Evolutionary conservation across 495 filamentous ascomycete genomes (phyloP).

Genomic region (Zalerion maritima): DNA sequence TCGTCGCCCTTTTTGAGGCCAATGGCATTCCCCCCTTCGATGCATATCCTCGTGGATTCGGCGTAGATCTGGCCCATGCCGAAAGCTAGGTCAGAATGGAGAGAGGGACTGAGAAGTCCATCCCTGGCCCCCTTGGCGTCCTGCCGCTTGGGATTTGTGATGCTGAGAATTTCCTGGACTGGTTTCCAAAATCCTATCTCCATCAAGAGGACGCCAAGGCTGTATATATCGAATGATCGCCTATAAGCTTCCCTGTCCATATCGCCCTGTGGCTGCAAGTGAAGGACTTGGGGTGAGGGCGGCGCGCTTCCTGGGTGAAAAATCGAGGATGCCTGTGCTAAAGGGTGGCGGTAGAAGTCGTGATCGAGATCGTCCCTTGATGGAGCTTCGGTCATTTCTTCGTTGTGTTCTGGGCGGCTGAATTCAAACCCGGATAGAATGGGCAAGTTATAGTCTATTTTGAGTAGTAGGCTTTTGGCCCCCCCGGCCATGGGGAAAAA

Average conservation of each 20-base stretch:
- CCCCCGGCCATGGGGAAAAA: constrained; percentile 27
- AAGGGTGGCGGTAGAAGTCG: constrained; percentile 37
- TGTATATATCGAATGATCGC: constrained; percentile 38
- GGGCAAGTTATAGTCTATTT: constrained; percentile 17
- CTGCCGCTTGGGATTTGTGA: too few relatives aligned
- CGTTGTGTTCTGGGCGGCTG: constrained; percentile 31
- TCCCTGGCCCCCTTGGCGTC: too few relatives aligned
- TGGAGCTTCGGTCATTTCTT: constrained; percentile 37
- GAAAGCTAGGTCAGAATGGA: constrained; percentile 17
- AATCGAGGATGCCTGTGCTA: too few relatives aligned
- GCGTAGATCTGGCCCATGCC: constrained; percentile 21
- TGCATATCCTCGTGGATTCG: constrained; percentile 16
- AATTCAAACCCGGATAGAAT: constrained; percentile 42
- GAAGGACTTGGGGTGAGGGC: too few relatives aligned
- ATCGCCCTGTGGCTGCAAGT: too few relatives aligned
- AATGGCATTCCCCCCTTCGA: constrained; percentile 16
- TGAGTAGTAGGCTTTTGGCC: too few relatives aligned
- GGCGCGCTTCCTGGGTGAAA: too few relatives aligned
- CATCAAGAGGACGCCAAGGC: constrained; percentile 31
- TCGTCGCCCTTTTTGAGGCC: constrained; percentile 17
- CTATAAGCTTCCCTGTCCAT: constrained; percentile 21
- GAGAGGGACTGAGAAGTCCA: too few relatives aligned
- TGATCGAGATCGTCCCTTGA: constrained; percentile 21
- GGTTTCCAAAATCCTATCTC: constrained; percentile 39
- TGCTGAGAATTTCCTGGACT: constrained; percentile 23